Evolutionary conservation across 441 rosid species (phyloP).

Genomic region (Croton setiger): DNA sequence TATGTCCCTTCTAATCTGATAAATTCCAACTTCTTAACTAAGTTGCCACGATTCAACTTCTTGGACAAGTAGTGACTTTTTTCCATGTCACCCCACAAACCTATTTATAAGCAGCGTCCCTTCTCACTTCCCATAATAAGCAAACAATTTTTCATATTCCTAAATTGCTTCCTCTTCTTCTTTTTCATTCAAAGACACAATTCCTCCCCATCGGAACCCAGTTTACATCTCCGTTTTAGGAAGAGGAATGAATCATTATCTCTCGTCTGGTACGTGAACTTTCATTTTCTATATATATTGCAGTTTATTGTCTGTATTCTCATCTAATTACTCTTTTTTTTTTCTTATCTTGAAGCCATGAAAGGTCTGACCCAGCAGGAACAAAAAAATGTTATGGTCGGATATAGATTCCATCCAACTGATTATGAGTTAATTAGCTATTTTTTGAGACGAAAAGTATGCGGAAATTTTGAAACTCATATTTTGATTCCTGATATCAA

Average conservation of each 20-base stretch:
- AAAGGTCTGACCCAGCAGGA: not conserved
- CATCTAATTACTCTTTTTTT: not conserved
- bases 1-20: too few species aligned
- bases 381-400: not conserved
- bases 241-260: slow-evolving; percentile 17
- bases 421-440: slow-evolving; percentile 33
- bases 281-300: not conserved
- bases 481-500: slow-evolving; percentile 25
- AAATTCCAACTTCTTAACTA: too few species aligned
- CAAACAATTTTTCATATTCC: not conserved
- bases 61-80: not conserved
- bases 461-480: not conserved
- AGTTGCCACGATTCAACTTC: too few species aligned
- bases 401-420: slow-evolving; percentile 41
- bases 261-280: slow-evolving; percentile 1
- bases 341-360: not conserved
- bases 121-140: not conserved
- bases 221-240: slow-evolving; percentile 16
- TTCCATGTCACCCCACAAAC: too few species aligned
- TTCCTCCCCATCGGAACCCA: not conserved
- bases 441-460: slow-evolving; percentile 24
- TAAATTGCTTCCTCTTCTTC: not conserved
- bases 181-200: not conserved
- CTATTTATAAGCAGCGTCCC: not conserved
- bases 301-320: not conserved